Percentiles rank a stretch among this genome's conserved stretches.
phyloP scores from a whole-genome alignment of 2,329 filamentous ascomycete genomes.

The Verticillium tricorpus region DNA sequence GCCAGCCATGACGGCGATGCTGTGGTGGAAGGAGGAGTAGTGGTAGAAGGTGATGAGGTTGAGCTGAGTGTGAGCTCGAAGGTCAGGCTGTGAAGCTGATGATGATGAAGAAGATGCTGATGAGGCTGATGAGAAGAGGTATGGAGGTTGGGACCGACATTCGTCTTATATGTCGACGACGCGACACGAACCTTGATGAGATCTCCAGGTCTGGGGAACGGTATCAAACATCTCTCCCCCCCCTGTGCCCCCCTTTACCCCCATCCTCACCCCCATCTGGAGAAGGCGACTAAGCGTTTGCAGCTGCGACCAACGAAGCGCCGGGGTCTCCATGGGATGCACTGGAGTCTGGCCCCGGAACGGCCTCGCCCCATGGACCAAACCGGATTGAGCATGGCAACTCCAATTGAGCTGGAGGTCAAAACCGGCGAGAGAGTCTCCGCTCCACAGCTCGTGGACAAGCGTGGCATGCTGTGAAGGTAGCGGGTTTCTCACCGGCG shows the following conservation, averaged over 20 bases:
- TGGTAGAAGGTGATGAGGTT: not conserved
- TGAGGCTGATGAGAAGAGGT: not conserved
- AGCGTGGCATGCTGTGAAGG: not conserved
- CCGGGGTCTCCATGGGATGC: slow-evolving; percentile 2
- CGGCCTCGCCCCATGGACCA: not conserved
- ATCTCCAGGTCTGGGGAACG: not conserved
- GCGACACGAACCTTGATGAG: not conserved
- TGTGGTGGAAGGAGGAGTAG: not conserved
- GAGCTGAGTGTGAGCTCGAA: not conserved
- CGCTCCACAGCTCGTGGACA: not conserved
- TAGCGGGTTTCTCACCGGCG: not conserved
- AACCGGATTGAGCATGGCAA: not conserved
- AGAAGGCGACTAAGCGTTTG: not conserved
- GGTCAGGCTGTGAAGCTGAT: not conserved
- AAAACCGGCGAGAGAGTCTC: slow-evolving; percentile 1
- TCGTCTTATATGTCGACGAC: not conserved
- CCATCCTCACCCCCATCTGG: slow-evolving; percentile 1
- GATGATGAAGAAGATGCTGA: slow-evolving; percentile 1
- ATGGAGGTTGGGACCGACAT: not conserved
- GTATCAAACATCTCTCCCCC: not conserved
- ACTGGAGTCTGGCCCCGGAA: not conserved
- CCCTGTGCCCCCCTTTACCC: not conserved
- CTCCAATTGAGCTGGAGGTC: not conserved
- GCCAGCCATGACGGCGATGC: slow-evolving; percentile 30
- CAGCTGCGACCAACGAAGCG: not conserved